phyloP scores from a whole-genome alignment of 805 yeast genomes.

The Lipomyces yamanashiensis region DNA sequence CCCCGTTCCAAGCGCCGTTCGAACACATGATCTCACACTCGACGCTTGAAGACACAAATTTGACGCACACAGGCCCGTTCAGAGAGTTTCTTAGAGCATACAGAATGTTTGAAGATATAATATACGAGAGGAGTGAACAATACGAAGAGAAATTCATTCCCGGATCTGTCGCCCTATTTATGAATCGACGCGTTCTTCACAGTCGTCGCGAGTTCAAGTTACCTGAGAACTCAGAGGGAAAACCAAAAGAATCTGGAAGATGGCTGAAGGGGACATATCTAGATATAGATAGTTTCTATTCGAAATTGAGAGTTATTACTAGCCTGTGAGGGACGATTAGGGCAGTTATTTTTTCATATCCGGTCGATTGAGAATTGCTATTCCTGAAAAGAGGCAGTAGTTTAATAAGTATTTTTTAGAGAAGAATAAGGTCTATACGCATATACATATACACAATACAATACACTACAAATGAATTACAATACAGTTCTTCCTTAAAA shows the following conservation, averaged over 20 bases:
- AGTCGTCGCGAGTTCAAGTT: slow-evolving; percentile 55
- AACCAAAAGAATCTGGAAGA: slow-evolving; percentile 51
- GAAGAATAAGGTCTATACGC: too few species aligned
- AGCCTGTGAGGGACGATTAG: slow-evolving; percentile 26
- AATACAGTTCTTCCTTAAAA: too few species aligned
- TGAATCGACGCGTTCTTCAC: slow-evolving; percentile 72
- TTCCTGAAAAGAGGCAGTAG: background rate
- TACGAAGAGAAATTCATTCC: slow-evolving; percentile 59
- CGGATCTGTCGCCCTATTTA: slow-evolving; percentile 67
- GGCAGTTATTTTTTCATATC: background rate
- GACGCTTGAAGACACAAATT: slow-evolving; percentile 46
- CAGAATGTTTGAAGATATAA: slow-evolving; percentile 61
- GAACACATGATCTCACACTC: slow-evolving; percentile 46
- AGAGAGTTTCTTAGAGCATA: slow-evolving; percentile 55
- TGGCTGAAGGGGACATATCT: slow-evolving; percentile 79
- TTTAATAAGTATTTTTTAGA: too few species aligned
- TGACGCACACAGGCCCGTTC: slow-evolving; percentile 45
- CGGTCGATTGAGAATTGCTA: background rate
- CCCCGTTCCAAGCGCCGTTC: slow-evolving; percentile 83
- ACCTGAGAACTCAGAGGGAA: slow-evolving; percentile 25
- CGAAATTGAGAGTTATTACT: slow-evolving; percentile 55
- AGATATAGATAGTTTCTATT: slow-evolving; percentile 70
- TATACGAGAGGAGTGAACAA: slow-evolving; percentile 60
- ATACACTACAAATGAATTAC: too few species aligned
- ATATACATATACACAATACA: too few species aligned